Percentiles rank a stretch among this genome's conserved stretches.
These are phyloP conservation scores for Diaporthe eres DNA, from an alignment of 2,329 filamentous ascomycete species.

Conservation along the genomic window DNA sequence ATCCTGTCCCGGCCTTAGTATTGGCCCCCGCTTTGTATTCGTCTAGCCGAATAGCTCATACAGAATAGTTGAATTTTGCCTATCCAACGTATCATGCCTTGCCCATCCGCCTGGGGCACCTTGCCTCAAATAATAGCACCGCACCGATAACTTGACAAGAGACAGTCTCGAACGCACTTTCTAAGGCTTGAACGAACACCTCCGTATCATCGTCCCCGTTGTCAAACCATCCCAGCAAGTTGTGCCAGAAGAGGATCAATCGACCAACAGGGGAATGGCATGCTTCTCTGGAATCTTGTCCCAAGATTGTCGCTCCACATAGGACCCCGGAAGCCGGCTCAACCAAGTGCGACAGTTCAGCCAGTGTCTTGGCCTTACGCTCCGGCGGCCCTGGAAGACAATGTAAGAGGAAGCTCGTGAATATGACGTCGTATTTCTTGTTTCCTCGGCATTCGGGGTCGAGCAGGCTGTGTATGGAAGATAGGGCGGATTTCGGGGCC, in stretches of 20 bases:
- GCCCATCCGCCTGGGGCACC: neutral
- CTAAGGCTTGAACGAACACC: neutral
- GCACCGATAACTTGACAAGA: constrained; percentile 11
- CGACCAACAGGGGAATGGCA: neutral
- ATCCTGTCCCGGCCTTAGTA: neutral
- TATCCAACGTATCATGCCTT: neutral
- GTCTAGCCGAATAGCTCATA: neutral
- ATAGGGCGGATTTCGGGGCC: neutral
- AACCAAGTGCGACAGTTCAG: neutral
- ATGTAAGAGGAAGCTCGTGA: neutral
- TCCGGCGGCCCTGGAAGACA: constrained; percentile 8
- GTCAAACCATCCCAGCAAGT: constrained; percentile 7
- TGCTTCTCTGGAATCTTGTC: neutral
- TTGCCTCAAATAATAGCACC: constrained; percentile 1
- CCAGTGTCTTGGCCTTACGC: neutral
- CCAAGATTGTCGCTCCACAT: constrained; percentile 16
- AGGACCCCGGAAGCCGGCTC: neutral
- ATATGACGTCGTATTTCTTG: neutral
- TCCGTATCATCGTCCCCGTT: neutral
- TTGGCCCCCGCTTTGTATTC: neutral
- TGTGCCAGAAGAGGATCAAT: constrained; percentile 7
- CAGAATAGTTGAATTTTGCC: neutral
- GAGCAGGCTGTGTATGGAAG: neutral
- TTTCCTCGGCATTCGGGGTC: neutral
- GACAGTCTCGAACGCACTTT: constrained; percentile 15